Evolutionary conservation across 768 basidiomycete genomes (phyloP), one percentile per base, ranked within the genome.

Genomic region (Xerocomellus amylosporus): DNA sequence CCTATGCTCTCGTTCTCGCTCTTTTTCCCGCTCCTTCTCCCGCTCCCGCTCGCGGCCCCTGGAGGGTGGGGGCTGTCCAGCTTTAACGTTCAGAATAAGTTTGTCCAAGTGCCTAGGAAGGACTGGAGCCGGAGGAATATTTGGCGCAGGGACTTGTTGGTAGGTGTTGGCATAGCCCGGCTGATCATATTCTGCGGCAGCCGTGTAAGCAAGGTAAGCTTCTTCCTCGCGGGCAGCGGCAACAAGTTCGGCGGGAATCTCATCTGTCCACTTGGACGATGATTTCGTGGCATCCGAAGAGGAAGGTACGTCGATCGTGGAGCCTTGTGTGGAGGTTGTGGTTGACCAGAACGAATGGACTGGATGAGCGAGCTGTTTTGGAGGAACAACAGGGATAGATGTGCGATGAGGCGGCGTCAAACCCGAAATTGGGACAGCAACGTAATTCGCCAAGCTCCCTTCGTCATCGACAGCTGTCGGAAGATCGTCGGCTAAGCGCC

Each of bases 31-130:
- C 49, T 69, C 67, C 64, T 73, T 57, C 54, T 69, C 67, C 64
- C 73, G 54, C 64, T 73, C 55, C 65, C 75, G 53, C 63, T 74
- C 61, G 36, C 73, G 60, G 42, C 72, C 56, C 62, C 67, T 50
- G 58, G 54, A 60, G 22, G 56, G 71, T 60, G 60, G 78, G 64
- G 64, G 67, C 53, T 61, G 70, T 36, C 59, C 71, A 31, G 45
- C 70, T 62, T 62, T 72, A 10, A 70, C 68, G 54, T 98, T 98
- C 56, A 99, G 73, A 54, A 98, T 97, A 46, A 97, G 85, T 64
- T 93, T 94, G 65, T 98, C 95, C 39, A 99, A 76, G 64, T 98
- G 93, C 1, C 94, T 76, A 0, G 97, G 97, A 41, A 98, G 78
- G 2, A 80, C 76, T 1, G 97, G 94, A 2, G 97, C 94, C 20